Evolutionary conservation across 2,329 filamentous ascomycete genomes (phyloP).

Genomic region (Diaporthe helianthi): DNA sequence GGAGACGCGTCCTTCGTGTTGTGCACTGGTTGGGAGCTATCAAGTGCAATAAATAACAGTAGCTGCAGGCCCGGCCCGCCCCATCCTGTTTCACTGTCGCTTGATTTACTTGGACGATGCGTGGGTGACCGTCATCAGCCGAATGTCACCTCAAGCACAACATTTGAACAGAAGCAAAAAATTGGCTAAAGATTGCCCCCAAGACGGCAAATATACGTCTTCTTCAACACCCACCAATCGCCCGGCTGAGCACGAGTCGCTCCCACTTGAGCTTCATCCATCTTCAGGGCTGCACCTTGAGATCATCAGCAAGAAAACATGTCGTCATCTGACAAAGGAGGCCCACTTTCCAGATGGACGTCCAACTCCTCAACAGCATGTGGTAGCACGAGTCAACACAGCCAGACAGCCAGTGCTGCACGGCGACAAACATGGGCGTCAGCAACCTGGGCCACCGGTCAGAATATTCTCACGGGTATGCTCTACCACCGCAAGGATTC

Average conservation of each 20-base stretch:
- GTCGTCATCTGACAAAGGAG: constrained; percentile 30
- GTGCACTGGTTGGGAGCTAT: constrained; percentile 15
- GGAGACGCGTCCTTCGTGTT: not conserved
- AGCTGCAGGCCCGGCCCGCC: constrained; percentile 1
- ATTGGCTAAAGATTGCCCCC: not conserved
- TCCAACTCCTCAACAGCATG: constrained; percentile 26
- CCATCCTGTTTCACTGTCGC: constrained; percentile 15
- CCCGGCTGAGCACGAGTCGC: not conserved
- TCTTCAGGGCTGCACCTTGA: constrained; percentile 2
- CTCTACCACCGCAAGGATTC: constrained; percentile 30
- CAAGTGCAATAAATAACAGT: constrained; percentile 32
- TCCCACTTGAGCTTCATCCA: not conserved
- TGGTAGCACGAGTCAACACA: constrained; percentile 19
- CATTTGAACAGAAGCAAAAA: not conserved
- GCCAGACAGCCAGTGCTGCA: constrained; percentile 15
- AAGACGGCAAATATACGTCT: not conserved
- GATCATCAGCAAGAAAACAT: constrained; percentile 17
- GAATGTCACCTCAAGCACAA: not conserved
- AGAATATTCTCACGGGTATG: constrained; percentile 32
- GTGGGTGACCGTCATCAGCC: not conserved
- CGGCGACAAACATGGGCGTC: constrained; percentile 34
- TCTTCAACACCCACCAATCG: not conserved
- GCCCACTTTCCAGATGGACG: constrained; percentile 31
- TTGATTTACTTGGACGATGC: not conserved
- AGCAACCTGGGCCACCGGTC: constrained; percentile 32